These are phyloP conservation scores for Penicillium sclerotigenum DNA, from an alignment of 2,329 filamentous ascomycete species.

Conservation along the genomic window DNA sequence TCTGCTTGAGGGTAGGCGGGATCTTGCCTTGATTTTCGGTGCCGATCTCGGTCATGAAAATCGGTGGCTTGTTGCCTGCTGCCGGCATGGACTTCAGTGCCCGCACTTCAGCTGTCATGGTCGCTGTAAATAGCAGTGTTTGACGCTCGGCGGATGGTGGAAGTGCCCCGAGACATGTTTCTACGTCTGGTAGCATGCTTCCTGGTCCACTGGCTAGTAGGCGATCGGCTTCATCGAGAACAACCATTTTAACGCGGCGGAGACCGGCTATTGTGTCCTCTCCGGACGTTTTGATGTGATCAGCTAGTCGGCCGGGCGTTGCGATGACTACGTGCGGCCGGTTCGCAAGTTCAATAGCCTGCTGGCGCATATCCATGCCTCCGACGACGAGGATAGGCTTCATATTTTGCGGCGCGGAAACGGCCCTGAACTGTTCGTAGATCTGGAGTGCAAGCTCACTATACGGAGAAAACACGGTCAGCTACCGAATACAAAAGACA, in stretches of 20 bases:
- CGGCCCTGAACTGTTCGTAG: constrained; percentile 91
- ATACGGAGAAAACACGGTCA: constrained; percentile 26
- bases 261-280: constrained; percentile 85
- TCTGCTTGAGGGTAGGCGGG: constrained; percentile 76
- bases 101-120: constrained; percentile 86
- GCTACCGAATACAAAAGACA: not conserved
- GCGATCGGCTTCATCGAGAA: constrained; percentile 93
- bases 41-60: constrained; percentile 86
- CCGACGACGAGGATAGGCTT: constrained; percentile 89
- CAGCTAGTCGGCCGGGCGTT: constrained; percentile 86
- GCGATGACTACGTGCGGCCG: constrained; percentile 91
- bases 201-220: constrained; percentile 71
- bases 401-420: constrained; percentile 81
- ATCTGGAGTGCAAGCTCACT: constrained; percentile 93
- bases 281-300: constrained; percentile 88
- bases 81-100: constrained; percentile 76
- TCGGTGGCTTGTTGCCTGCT: constrained; percentile 65
- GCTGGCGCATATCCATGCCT: constrained; percentile 84
- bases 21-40: constrained; percentile 66
- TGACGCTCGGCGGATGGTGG: constrained; percentile 78
- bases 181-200: constrained; percentile 91
- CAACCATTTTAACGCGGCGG: constrained; percentile 74
- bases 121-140: constrained; percentile 93
- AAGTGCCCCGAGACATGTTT: constrained; percentile 78
- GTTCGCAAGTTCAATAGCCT: constrained; percentile 77